Base-by-base conservation (phyloP, 805 yeast species). In the Ogataea naganishii region DNA sequence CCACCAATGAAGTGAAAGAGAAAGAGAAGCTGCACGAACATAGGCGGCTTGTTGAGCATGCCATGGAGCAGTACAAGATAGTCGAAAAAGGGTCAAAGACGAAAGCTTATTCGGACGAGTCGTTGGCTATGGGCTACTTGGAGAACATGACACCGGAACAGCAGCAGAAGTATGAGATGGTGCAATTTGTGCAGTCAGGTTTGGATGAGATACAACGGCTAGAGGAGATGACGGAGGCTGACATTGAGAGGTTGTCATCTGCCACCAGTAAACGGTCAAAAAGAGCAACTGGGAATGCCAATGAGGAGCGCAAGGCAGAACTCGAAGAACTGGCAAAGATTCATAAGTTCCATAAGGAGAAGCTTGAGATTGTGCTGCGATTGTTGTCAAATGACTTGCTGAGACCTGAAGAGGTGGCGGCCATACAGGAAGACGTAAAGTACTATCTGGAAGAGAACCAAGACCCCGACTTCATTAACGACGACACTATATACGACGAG, bases 391-490 rank as follows among this genome's bases (percentile, higher is more conserved):
- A 79, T 51, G 88, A 81, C 39, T 75, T 72, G 17, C 59, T 92
- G 41, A 81, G 77, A 19, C 76, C 88, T 2, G 94, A 83, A 14
- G 69, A 72, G 19, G 75, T 92, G 6, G 75, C 79, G 50, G 75
- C 65, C 18, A 72, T 86, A 36, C 78, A 80, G 51, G 98, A 92
- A 27, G 97, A 92, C 55, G 78, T 92, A 56, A 80, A 73, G 40
- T 89, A 92, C 56, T 89, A 85, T 53, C 85, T 92, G 22, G 97
- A 92, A 43, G 83, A 83, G 46, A 92, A 92, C 51, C 92, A 81
- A 56, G 95, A 83, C 33, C 92, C 79, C 6, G 97, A 92, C 49
- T 92, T 88, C 51, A 80, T 89, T 25, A 95, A 86, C 47, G 95
- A 92, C 53, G 96, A 89, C 42, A 86, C 86, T 13, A 75, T 92